Conservation (phyloP, 345 rosid genomes). For the Salix udensis region DNA sequence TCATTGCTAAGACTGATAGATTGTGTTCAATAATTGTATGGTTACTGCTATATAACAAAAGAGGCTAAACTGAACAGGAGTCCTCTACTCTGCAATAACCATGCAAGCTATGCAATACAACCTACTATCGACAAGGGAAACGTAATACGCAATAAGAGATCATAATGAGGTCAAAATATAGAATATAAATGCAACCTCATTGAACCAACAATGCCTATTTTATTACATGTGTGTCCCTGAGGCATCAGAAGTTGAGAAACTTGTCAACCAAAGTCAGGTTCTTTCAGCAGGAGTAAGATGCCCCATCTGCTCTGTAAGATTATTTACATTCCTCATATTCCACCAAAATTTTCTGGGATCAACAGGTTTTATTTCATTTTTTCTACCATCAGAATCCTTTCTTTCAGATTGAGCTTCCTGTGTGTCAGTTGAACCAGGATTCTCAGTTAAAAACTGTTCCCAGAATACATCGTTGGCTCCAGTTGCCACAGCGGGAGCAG, state of each 20-base stretch:
- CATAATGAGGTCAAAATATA: background rate
- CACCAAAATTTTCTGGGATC: slow-evolving; percentile 64
- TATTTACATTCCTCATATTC: slow-evolving; percentile 62
- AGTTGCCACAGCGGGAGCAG: slow-evolving; percentile 39
- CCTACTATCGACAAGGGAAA: background rate
- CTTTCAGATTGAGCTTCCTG: slow-evolving; percentile 78
- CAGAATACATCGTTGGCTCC: slow-evolving; percentile 90
- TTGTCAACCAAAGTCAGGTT: slow-evolving; percentile 40
- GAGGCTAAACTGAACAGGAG: background rate
- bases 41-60: background rate
- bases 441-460: slow-evolving; percentile 96
- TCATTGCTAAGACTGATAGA: background rate
- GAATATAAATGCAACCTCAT: slow-evolving; percentile 7
- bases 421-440: slow-evolving; percentile 68
- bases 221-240: slow-evolving; percentile 8
- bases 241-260: slow-evolving; percentile 13
- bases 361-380: slow-evolving; percentile 38
- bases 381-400: slow-evolving; percentile 47
- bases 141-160: background rate
- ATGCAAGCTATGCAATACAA: background rate
- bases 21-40: background rate
- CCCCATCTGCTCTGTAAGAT: slow-evolving; percentile 71
- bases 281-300: slow-evolving; percentile 79
- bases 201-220: slow-evolving; percentile 16
- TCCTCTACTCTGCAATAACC: background rate